Conservation (phyloP, 2,329 filamentous ascomycete species). For the Microdochium trichocladiopsis region DNA sequence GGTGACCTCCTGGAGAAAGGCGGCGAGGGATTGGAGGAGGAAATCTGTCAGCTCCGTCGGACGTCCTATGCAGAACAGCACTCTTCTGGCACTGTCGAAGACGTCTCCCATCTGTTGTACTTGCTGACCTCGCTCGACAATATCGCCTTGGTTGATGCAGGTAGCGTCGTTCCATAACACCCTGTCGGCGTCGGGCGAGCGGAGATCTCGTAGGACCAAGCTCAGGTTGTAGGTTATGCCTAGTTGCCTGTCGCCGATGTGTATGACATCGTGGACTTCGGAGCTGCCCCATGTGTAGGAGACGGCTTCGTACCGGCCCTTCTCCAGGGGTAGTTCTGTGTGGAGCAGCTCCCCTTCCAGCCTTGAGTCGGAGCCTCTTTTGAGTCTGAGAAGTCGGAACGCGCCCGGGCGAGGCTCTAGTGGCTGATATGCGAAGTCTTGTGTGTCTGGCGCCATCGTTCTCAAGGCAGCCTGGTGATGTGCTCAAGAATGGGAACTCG, state of each 20-base stretch:
- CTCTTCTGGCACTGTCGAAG: background rate
- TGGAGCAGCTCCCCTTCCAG: background rate
- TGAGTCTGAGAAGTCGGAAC: background rate
- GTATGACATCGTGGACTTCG: background rate
- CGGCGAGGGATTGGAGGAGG: background rate
- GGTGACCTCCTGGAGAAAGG: background rate
- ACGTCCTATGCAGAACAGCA: background rate
- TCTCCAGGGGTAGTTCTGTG: background rate
- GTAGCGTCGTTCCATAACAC: background rate
- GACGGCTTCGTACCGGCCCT: background rate
- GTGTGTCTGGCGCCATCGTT: background rate
- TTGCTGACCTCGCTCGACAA: background rate
- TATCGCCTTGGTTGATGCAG: background rate
- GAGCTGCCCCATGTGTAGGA: background rate
- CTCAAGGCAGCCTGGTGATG: too few relatives aligned
- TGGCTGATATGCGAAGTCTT: background rate
- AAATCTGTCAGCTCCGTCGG: background rate
- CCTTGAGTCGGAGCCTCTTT: background rate
- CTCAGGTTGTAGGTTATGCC: background rate
- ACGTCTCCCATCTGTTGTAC: background rate
- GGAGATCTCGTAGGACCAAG: background rate
- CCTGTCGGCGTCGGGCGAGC: background rate
- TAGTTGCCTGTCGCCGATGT: background rate
- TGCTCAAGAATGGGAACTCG: too few relatives aligned
- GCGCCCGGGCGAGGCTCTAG: background rate